phyloP scores from a whole-genome alignment of 2,329 filamentous ascomycete genomes.

The Fusarium xylarioides region DNA sequence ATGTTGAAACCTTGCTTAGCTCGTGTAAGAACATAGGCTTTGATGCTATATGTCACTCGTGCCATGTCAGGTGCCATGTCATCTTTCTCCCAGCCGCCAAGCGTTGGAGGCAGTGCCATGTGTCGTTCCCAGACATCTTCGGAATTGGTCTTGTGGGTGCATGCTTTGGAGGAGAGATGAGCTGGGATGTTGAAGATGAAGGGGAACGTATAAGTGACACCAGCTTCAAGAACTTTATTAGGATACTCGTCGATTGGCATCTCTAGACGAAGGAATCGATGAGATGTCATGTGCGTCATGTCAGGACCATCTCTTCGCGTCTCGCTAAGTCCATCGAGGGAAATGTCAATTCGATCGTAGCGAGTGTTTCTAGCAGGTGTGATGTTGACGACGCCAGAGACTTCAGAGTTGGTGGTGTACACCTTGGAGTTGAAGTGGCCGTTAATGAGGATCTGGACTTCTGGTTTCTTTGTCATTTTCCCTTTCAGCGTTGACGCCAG shows the following conservation, averaged over 20 bases:
- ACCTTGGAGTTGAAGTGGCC: conserved; percentile 39
- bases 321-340: conserved; percentile 25
- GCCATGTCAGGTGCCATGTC: conserved; percentile 32
- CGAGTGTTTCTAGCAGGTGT: conserved; percentile 19
- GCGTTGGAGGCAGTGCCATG: conserved; percentile 28
- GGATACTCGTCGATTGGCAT: conserved; percentile 37
- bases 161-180: conserved; percentile 32
- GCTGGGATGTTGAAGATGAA: conserved; percentile 40
- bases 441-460: conserved; percentile 24
- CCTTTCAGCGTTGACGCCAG: conserved; percentile 12
- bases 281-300: conserved; percentile 27
- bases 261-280: conserved; percentile 35
- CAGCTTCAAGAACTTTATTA: conserved; percentile 14
- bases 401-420: conserved; percentile 37
- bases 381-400: conserved; percentile 34
- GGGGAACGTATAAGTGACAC: conserved; percentile 30
- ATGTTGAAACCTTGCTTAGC: conserved; percentile 4
- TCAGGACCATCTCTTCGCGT: conserved; percentile 37
- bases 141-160: conserved; percentile 15
- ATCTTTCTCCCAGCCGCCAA: conserved; percentile 36
- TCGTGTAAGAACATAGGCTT: conserved; percentile 9
- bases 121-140: conserved; percentile 26
- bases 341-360: conserved; percentile 29
- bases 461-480: conserved; percentile 14
- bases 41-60: conserved; percentile 28